These are phyloP conservation scores for Lignosus rhinocerotis DNA, from an alignment of 1,284 basidiomycete genomes.

Conservation along the genomic window DNA sequence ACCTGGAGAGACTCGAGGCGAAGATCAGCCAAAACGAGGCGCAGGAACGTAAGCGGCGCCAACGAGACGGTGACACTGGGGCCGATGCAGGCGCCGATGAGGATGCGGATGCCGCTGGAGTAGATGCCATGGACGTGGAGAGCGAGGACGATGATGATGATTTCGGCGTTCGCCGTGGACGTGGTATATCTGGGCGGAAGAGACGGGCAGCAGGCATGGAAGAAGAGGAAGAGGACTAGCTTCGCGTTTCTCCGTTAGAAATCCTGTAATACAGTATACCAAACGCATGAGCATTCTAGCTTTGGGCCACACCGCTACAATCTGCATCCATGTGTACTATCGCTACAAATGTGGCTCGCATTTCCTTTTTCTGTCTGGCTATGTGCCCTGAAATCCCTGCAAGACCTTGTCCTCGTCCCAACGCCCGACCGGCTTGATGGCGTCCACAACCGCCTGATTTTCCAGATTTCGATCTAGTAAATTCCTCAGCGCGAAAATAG, in stretches of 20 bases:
- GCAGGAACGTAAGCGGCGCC: slow-evolving; percentile 44
- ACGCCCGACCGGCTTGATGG: slow-evolving; percentile 61
- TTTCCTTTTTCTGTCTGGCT: neutral
- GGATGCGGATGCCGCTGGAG: slow-evolving; percentile 39
- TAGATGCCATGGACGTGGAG: slow-evolving; percentile 71
- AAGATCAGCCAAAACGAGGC: slow-evolving; percentile 54
- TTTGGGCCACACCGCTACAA: neutral
- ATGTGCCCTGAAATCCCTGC: slow-evolving; percentile 13
- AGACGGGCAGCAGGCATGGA: slow-evolving; percentile 58
- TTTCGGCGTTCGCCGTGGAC: slow-evolving; percentile 55
- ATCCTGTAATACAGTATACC: slow-evolving; percentile 2
- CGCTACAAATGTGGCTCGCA: neutral
- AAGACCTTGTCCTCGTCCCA: slow-evolving; percentile 54
- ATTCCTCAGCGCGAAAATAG: slow-evolving; percentile 81
- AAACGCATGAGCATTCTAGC: neutral
- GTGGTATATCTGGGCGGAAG: slow-evolving; percentile 50
- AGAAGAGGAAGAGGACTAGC: slow-evolving; percentile 57
- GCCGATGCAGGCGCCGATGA: slow-evolving; percentile 35
- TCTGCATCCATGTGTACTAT: neutral
- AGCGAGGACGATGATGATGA: slow-evolving; percentile 69
- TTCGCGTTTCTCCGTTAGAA: neutral
- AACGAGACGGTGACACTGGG: slow-evolving; percentile 29
- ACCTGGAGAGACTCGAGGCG: slow-evolving; percentile 69
- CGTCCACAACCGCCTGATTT: slow-evolving; percentile 78
- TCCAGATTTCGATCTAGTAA: slow-evolving; percentile 72